phyloP scores from a whole-genome alignment of 495 filamentous ascomycete species.

The Hapsidospora chrysogenum region DNA sequence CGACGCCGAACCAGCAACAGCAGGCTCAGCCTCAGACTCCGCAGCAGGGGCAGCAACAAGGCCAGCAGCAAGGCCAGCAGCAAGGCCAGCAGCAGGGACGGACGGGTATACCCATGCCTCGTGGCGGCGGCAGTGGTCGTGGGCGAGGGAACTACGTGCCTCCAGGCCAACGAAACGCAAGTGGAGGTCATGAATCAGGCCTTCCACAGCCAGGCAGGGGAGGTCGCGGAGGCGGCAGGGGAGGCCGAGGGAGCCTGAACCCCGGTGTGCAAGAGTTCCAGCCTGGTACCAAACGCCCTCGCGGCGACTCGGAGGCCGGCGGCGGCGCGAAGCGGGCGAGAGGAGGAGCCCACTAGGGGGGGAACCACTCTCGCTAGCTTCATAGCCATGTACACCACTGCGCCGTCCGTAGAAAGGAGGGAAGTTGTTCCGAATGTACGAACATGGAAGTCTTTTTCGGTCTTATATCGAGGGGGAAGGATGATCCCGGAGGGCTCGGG shows the following conservation, averaged over 20 bases:
- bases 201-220: conserved; percentile 4
- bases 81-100: conserved; percentile 7
- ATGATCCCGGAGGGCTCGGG: too few relatives aligned
- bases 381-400: too few relatives aligned
- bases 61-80: conserved; percentile 4
- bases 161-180: conserved; percentile 6
- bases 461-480: too few relatives aligned
- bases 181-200: conserved; percentile 20
- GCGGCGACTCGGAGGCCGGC: conserved; percentile 42
- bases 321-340: conserved; percentile 14
- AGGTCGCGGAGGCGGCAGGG: conserved; percentile 15
- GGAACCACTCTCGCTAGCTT: too few relatives aligned
- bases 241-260: conserved; percentile 18
- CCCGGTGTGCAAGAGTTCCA: conserved; percentile 39
- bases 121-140: conserved; percentile 9
- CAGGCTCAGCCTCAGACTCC: conserved; percentile 8
- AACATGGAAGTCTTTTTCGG: too few relatives aligned
- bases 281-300: conserved; percentile 47
- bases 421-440: too few relatives aligned
- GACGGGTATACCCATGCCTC: conserved; percentile 14
- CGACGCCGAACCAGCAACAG: conserved; percentile 1
- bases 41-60: conserved; percentile 8
- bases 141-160: conserved; percentile 12
- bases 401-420: too few relatives aligned
- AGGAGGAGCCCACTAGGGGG: conserved; percentile 13